Base-by-base conservation (phyloP, 2,329 filamentous ascomycete species). In the Xylaria multiplex region DNA sequence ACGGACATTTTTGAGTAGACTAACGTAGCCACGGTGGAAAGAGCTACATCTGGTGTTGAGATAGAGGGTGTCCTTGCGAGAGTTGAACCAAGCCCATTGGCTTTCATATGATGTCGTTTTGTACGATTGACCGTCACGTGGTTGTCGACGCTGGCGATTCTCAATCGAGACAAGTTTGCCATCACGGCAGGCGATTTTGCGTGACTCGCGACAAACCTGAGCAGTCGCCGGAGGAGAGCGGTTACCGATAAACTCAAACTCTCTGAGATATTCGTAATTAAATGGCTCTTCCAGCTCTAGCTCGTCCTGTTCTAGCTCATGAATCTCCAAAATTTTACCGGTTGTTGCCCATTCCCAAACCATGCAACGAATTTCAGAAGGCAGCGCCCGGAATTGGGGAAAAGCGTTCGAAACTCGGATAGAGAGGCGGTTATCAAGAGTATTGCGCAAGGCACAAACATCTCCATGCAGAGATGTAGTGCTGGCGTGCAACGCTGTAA, bases 341-440 rank as follows among this genome's bases (percentile, higher is more conserved):
- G 43, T 43, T 27, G 32, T 50, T 14, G 52, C 22, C 59, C 30
- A 43, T 5, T 48, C 11, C 32, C 50, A 62, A 16, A 62, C 50
- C 24, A 49, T 45, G 35, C n/a, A 24, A 11, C 16, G 52, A 22
- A 49, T 6, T 43, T 49, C 42, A 6, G 9, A 14, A 3, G 27
- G 52, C 7, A 19, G 13, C 19, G 7, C 27, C 40, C 3, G 45
- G 52, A 42, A 49, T 22, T 35, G 40, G 35, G 49, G 59, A 22
- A 42, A 49, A 2, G 1, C 27, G 49, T 19, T n/a, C 5, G 11
- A 19, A 19, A 19, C 19, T 19, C 19, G 19, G 19, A 19, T 19
- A 19, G 19, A 19, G 19, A 19, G 19, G 19, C 19, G 2, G 22
- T 11, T n/a, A 35, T 54, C 49, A 3, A 57, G 52, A 37, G 8